phyloP scores from a whole-genome alignment of 306 rosid genomes.

The Dryas octopetala region DNA sequence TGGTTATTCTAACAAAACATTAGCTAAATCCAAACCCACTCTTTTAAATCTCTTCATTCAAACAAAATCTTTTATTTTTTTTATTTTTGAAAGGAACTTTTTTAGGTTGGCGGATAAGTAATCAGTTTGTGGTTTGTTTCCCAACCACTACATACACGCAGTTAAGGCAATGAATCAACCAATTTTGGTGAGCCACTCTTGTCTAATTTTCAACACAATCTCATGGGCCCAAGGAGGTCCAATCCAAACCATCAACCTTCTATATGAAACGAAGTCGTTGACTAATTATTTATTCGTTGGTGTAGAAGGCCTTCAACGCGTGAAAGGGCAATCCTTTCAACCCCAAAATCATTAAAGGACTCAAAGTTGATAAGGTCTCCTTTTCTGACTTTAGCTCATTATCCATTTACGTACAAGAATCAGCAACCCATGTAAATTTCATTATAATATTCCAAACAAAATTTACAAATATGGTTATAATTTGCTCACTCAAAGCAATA shows the following conservation, averaged over 20 bases:
- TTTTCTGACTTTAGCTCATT: constrained; percentile 18
- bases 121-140: neutral
- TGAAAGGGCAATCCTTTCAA: constrained; percentile 1
- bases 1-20: no score
- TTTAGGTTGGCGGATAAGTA: neutral
- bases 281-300: constrained; percentile 12
- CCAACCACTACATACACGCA: constrained; percentile 31
- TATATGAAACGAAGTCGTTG: constrained; percentile 21
- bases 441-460: neutral
- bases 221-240: constrained; percentile 1
- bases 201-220: constrained; percentile 19
- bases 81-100: neutral
- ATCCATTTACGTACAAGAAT: neutral
- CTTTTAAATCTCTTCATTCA: no score
- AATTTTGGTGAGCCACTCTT: constrained; percentile 53
- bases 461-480: no score
- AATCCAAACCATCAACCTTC: constrained; percentile 6
- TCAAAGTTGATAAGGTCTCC: constrained; percentile 1
- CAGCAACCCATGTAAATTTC: neutral
- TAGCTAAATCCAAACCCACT: no score
- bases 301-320: neutral
- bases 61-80: no score
- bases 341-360: neutral
- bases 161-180: constrained; percentile 6
- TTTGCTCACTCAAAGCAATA: no score